These are phyloP conservation scores for Sanghuangporus weigelae DNA, from an alignment of 1,284 basidiomycete genomes.

Conservation along the genomic window DNA sequence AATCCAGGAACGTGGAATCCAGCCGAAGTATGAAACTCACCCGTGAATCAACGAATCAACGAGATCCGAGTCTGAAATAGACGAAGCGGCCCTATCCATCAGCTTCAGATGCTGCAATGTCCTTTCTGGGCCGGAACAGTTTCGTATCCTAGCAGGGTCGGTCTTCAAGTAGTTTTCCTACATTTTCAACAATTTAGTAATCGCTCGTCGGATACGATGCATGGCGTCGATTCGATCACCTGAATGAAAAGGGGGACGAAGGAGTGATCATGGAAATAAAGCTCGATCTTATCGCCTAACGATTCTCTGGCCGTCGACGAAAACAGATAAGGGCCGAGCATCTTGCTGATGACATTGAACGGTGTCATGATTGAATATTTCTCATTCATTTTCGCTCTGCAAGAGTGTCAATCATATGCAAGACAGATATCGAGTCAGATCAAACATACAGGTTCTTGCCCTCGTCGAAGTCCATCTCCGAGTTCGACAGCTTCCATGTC, in stretches of 20 bases:
- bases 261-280: conserved; percentile 94
- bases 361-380: conserved; percentile 90
- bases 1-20: background rate
- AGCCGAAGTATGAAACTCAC: conserved; percentile 36
- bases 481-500: conserved; percentile 83
- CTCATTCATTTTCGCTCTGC: conserved; percentile 83
- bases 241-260: conserved; percentile 95
- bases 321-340: conserved; percentile 89
- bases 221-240: conserved; percentile 36
- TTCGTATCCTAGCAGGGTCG: conserved; percentile 58
- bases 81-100: conserved; percentile 85
- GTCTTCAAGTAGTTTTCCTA: conserved; percentile 92
- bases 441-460: conserved; percentile 76
- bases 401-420: conserved; percentile 3
- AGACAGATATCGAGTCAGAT: background rate
- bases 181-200: conserved; percentile 10
- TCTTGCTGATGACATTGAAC: conserved; percentile 81
- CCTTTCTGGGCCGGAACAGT: conserved; percentile 59
- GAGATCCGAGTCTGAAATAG: conserved; percentile 94
- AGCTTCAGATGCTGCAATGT: conserved; percentile 70
- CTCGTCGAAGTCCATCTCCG: conserved; percentile 85
- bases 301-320: conserved; percentile 77
- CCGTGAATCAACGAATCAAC: conserved; percentile 93
- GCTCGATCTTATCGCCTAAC: conserved; percentile 88
- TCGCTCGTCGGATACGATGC: background rate